Evolutionary conservation across 2,329 filamentous ascomycete genomes (phyloP).

Genomic region (Pseudogymnoascus sp.): DNA sequence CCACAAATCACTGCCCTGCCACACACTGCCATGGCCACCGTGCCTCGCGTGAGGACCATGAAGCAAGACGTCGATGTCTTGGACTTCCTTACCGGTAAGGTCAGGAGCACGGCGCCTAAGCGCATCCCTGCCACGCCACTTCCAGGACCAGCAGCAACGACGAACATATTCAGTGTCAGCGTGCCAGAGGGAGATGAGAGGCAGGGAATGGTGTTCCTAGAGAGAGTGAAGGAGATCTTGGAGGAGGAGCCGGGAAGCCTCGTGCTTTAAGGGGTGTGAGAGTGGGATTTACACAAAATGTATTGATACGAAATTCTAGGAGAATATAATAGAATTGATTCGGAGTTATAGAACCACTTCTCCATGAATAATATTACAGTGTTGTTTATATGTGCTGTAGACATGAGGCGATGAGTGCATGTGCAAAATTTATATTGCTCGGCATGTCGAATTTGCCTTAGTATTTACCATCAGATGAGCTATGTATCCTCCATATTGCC

Average conservation of each 20-base stretch:
- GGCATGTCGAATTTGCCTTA: background rate
- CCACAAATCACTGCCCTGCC: slow-evolving; percentile 63
- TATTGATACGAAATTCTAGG: slow-evolving; percentile 1
- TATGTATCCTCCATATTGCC: background rate
- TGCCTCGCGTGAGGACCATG: slow-evolving; percentile 27
- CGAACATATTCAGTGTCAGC: slow-evolving; percentile 75
- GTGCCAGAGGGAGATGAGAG: slow-evolving; percentile 76
- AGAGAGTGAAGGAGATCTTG: slow-evolving; percentile 76
- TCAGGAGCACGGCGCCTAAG: slow-evolving; percentile 26
- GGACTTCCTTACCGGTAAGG: slow-evolving; percentile 62
- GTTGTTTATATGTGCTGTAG: background rate
- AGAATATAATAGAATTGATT: slow-evolving; percentile 5
- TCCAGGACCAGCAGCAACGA: slow-evolving; percentile 46
- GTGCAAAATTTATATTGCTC: background rate
- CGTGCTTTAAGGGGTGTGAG: slow-evolving; percentile 45
- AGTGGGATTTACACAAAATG: background rate
- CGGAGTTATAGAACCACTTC: background rate
- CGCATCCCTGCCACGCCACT: slow-evolving; percentile 31
- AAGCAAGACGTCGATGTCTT: slow-evolving; percentile 64
- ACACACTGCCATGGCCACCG: slow-evolving; percentile 32
- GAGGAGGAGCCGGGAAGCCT: slow-evolving; percentile 73
- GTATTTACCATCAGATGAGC: background rate
- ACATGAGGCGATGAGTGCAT: background rate
- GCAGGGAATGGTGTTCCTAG: slow-evolving; percentile 74
- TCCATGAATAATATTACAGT: background rate